Conservation (phyloP, 2,329 filamentous ascomycete species). For the Fonsecaea pugnacius region DNA sequence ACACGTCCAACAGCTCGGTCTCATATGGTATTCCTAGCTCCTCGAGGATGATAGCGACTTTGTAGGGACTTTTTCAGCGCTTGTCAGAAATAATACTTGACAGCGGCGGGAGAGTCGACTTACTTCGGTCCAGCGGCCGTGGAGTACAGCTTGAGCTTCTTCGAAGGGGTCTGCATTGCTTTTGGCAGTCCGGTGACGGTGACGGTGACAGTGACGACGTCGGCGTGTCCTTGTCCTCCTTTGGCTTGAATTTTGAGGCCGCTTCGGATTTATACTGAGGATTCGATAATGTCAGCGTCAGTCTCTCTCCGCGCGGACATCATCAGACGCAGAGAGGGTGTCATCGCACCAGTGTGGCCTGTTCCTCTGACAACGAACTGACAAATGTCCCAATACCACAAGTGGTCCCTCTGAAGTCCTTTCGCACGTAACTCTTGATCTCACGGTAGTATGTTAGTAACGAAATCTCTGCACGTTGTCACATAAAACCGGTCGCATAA, state of each 20-base stretch:
- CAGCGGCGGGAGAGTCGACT: not conserved
- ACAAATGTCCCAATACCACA: not conserved
- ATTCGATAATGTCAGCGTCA: not conserved
- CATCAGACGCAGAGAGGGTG: too few relatives aligned
- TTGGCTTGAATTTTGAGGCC: not conserved
- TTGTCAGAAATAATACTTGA: not conserved
- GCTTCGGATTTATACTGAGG: not conserved
- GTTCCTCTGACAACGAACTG: not conserved
- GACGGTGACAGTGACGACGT: not conserved
- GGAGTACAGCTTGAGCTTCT: not conserved
- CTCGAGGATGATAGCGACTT: constrained; percentile 42
- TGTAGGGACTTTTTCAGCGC: constrained; percentile 31
- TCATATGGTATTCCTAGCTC: constrained; percentile 43
- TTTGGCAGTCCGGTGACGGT: not conserved
- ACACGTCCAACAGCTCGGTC: constrained; percentile 25
- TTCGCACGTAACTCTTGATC: not conserved
- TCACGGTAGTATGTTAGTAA: not conserved
- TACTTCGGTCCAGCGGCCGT: not conserved
- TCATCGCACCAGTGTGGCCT: not conserved
- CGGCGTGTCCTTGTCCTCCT: not conserved
- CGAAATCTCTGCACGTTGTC: not conserved
- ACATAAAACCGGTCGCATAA: not conserved
- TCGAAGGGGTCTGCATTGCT: not conserved
- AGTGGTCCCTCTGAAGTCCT: not conserved
- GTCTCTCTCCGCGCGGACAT: not conserved